Base-by-base conservation (phyloP, 176 grass and related monocot genomes). In the Aechmea fasciata region DNA sequence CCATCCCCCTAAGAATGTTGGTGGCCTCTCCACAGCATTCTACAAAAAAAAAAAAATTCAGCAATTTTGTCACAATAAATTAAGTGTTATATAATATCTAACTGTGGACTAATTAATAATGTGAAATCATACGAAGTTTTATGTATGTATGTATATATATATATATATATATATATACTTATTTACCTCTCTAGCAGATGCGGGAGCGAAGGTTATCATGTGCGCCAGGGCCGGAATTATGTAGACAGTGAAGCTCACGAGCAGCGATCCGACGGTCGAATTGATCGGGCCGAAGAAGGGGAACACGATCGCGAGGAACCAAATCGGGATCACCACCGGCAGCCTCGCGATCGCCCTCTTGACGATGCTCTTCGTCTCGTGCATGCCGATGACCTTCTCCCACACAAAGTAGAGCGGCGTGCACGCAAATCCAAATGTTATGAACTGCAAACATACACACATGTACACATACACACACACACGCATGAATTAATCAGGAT, bases 241-340 rank as follows among this genome's bases (percentile, higher is more conserved):
- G 79, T 97, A 97, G 0, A 97, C 93, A 0, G 93, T 97, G 86
- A 97, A 97, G 89, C 93, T 97, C 8, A 97, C 93, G 2, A 97
- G 93, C 6, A 97, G 86, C 0, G 93, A 87, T 1, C 93, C 93
- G 1, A 97, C 93, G 8, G 89, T 83, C 47, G 93, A 97, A 78
- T 97, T 97, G 75, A 97, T 97, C 15, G 89, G 89, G 1, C 93
- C 93, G 12, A 97, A 97, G 84, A 97, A 97, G 2, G 93, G 93
- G 78, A 97, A 97, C 71, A 97, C 57, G 59, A 97, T 71, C 23
- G 93, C 93, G 0, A 97, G 89, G 83, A 97, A 97, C 93, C 93
- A 97, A 71, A 97, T 90, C 2, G 93, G 93, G 52, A 86, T 25
- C 22, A 97, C 93, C 0, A 97, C 71, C 0, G 93, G 93, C 0